phyloP scores from a whole-genome alignment of 2,329 filamentous ascomycete genomes.

The Ramularia collo-cygni region DNA sequence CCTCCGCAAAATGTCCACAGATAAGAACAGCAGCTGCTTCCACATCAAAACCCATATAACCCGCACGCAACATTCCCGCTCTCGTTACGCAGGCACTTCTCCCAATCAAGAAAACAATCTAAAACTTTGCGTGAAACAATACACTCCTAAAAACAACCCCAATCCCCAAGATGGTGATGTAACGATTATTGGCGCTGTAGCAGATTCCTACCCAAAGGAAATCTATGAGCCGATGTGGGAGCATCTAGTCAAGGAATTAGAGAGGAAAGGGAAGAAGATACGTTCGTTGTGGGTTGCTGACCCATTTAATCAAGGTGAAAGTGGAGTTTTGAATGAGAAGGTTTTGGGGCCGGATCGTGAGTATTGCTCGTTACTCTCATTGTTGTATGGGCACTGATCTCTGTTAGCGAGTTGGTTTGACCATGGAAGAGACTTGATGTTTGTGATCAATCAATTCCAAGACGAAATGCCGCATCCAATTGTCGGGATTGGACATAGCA shows the following conservation, averaged over 20 bases:
- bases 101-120: conserved; percentile 10
- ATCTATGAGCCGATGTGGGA: conserved; percentile 37
- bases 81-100: conserved; percentile 8
- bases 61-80: conserved; percentile 14
- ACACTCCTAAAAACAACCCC: conserved; percentile 49
- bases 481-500: conserved; percentile 82
- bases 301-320: conserved; percentile 74
- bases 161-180: conserved; percentile 67
- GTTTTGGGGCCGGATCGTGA: conserved; percentile 74
- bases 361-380: conserved; percentile 27
- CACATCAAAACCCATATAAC: conserved; percentile 11
- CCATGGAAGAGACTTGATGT: conserved; percentile 74
- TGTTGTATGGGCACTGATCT: neutral
- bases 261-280: conserved; percentile 58
- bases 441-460: conserved; percentile 77
- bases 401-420: conserved; percentile 71
- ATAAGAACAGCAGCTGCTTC: no score
- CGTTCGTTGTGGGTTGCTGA: conserved; percentile 84
- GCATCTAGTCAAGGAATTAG: conserved; percentile 76
- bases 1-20: no score
- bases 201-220: conserved; percentile 83
- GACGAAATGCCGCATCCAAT: conserved; percentile 71
- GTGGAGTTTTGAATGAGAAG: conserved; percentile 66
- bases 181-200: conserved; percentile 78
- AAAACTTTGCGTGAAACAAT: conserved; percentile 57